A percentile compares a stretch with the other conserved stretches of the same genome.
Conservation (phyloP, 2,329 filamentous ascomycete species). For the Dactylonectria macrodidyma region DNA sequence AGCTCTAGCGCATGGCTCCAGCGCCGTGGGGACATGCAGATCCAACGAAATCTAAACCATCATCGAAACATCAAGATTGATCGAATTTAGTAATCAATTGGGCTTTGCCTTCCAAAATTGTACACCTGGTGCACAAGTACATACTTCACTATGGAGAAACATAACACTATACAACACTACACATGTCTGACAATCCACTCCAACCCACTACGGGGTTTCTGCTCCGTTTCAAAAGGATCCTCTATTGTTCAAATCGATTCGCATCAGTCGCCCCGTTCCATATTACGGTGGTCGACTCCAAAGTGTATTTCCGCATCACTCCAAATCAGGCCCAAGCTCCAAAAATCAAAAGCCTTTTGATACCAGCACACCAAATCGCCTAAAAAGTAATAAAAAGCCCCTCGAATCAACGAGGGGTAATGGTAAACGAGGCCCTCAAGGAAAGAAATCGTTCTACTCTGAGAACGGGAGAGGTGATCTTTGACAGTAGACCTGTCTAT, state of each 20-base stretch:
- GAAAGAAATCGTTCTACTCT: slow-evolving; percentile 34
- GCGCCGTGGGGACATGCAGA: background rate
- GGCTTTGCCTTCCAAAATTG: slow-evolving; percentile 15
- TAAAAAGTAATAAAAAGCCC: slow-evolving; percentile 39
- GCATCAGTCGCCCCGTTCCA: slow-evolving; percentile 20
- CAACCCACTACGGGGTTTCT: slow-evolving; percentile 18
- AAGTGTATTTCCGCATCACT: slow-evolving; percentile 30
- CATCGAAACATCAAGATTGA: background rate
- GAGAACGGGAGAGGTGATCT: slow-evolving; percentile 34
- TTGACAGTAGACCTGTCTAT: slow-evolving; percentile 27
- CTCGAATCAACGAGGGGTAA: slow-evolving; percentile 34
- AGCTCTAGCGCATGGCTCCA: background rate
- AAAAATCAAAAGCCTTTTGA: slow-evolving; percentile 48
- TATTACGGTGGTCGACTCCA: slow-evolving; percentile 17
- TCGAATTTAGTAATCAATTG: slow-evolving; percentile 21
- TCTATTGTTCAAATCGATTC: slow-evolving; percentile 33
- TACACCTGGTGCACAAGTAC: slow-evolving; percentile 26
- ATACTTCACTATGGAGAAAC: slow-evolving; percentile 8
- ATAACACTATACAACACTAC: slow-evolving; percentile 21
- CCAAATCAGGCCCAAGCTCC: slow-evolving; percentile 38
- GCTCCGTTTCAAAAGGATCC: slow-evolving; percentile 29
- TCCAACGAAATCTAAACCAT: background rate
- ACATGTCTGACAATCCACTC: slow-evolving; percentile 16
- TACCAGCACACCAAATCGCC: slow-evolving; percentile 42
- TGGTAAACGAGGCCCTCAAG: slow-evolving; percentile 35